Evolutionary conservation across 148 eudicot species (phyloP).

Genomic region (Arctostaphylos glauca): DNA sequence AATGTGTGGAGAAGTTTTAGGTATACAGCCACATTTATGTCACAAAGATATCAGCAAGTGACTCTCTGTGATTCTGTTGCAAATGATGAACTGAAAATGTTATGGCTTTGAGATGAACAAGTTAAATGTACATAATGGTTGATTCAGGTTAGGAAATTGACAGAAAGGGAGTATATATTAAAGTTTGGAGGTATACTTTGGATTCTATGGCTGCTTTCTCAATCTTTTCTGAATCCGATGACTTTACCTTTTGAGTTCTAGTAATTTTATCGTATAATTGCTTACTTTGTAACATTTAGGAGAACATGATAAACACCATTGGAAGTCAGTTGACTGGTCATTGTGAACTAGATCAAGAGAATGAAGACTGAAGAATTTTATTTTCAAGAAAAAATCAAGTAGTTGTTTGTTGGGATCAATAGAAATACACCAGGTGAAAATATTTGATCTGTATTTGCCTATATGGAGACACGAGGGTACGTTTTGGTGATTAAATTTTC

Average conservation of each 20-base stretch:
- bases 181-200: not conserved
- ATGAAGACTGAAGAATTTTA: not conserved
- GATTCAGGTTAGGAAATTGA: not conserved
- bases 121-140: not conserved
- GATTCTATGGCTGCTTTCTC: not conserved
- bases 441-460: not conserved
- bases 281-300: not conserved
- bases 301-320: not conserved
- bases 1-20: not conserved
- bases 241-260: not conserved
- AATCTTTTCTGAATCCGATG: not conserved
- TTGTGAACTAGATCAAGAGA: not conserved
- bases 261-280: no score
- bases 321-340: not conserved
- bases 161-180: not conserved
- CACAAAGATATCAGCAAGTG: not conserved
- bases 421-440: not conserved
- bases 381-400: not conserved
- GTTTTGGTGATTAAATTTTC: not conserved
- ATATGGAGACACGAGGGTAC: not conserved
- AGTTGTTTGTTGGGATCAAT: not conserved
- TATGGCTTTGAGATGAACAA: not conserved
- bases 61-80: not conserved
- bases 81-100: not conserved
- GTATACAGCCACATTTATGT: not conserved